Conservation (phyloP, 768 basidiomycete genomes). For the Pholiota conissans region DNA sequence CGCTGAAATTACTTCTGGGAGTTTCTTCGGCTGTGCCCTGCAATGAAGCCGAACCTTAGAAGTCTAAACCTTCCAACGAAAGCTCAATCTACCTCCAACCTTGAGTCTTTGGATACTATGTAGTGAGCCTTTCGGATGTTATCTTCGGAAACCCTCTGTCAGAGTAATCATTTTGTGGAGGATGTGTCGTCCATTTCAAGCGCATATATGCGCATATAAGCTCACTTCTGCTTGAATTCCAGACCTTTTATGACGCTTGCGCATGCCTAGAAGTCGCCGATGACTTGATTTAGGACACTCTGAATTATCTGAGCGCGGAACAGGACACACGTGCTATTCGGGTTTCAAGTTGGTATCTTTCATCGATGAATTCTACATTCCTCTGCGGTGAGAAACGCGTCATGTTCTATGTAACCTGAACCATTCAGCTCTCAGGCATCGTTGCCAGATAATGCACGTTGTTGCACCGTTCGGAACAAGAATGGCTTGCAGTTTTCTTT, state of each 20-base stretch:
- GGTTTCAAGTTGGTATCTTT: neutral
- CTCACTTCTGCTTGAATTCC: neutral
- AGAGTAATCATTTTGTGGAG: neutral
- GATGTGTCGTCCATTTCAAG: neutral
- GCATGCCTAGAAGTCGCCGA: neutral
- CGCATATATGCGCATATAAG: neutral
- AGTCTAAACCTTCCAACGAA: too few relatives aligned
- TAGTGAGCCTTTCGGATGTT: too few relatives aligned
- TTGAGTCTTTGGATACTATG: too few relatives aligned
- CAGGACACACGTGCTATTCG: neutral
- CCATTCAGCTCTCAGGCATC: neutral
- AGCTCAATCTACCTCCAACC: too few relatives aligned
- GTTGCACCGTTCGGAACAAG: neutral
- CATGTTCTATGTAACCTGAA: too few relatives aligned
- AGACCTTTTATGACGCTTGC: neutral
- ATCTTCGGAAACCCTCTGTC: too few relatives aligned
- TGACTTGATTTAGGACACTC: neutral
- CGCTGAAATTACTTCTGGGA: too few relatives aligned
- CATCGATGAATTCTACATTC: neutral
- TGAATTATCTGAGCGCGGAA: neutral
- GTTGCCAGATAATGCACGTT: neutral
- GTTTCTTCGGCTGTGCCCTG: too few relatives aligned
- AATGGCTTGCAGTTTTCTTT: neutral
- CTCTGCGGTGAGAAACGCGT: neutral
- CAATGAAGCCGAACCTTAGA: too few relatives aligned